Evolutionary conservation across 176 grass and related monocot genomes (phyloP), one percentile per base, ranked within the genome.

Genomic region (Elaeis guineensis): DNA sequence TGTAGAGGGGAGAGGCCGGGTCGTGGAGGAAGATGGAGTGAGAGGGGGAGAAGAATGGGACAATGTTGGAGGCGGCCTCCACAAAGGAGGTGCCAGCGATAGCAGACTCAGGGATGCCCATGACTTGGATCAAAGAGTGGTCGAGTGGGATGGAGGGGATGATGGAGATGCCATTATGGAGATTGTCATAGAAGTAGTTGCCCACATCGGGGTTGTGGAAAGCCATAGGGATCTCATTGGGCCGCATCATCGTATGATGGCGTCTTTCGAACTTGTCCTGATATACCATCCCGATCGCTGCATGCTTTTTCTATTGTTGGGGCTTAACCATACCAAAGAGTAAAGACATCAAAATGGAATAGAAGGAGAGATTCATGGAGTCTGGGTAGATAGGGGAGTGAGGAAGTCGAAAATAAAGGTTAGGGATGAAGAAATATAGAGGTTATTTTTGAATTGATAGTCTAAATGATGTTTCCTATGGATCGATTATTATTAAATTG

Each of bases 81-180:
- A 95, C 61, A 70, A 86, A 95, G 26, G 82, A 79, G 15, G 72
- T 66, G 19, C 51, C 60, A 15, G 71, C 78, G 23, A 58, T 70
- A 15, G 44, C 71, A 49, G 67, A 50, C 5, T 30, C 5, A 30
- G 82, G 82, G 65, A 95, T 95, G 59, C 85, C 90, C 0, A 95
- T 85, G 0, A 95, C 82, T 75, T 95, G 85, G 75, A 89, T 86
- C 19, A 95, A 85, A 48, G 85, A 95, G 26, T 86, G 85, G 29
- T 89, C 86, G 32, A 95, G 52, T 1, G 82, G 79, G 50, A 77
- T 61, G 52, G 90, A 77, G 21, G 90, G 85, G 55, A 89, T 50
- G 50, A 89, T 75, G 66, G 90, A 86, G 75, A 89, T 83, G 73
- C 79, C 73, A 3, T 86, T 95, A 23, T 85, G 90, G 49, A 85